phyloP scores from a whole-genome alignment of 768 basidiomycete genomes.

The Russula sp. region DNA sequence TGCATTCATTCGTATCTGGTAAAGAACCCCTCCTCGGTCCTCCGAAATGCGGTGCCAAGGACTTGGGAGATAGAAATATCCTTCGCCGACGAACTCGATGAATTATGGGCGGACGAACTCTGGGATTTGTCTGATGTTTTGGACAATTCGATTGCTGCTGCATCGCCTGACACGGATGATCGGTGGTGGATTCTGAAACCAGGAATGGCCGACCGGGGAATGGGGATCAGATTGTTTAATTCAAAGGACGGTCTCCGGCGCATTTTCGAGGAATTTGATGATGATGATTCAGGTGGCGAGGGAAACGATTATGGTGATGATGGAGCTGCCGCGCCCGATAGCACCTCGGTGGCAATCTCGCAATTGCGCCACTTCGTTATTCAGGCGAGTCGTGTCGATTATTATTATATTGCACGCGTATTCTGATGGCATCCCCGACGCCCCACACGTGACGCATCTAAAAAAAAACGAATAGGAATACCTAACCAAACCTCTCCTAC shows the following conservation, averaged over 20 bases:
- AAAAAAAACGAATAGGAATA: constrained; percentile 64
- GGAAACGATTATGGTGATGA: constrained; percentile 30
- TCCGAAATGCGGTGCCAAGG: constrained; percentile 57
- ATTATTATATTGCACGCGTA: constrained; percentile 11
- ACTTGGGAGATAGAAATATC: constrained; percentile 86
- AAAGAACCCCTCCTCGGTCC: constrained; percentile 61
- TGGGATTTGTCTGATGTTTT: constrained; percentile 77
- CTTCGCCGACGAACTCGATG: constrained; percentile 92
- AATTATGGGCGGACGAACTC: constrained; percentile 88
- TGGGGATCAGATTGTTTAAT: constrained; percentile 90
- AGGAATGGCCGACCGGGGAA: constrained; percentile 94
- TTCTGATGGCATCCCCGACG: constrained; percentile 4
- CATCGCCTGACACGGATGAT: constrained; percentile 18
- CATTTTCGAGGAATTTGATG: constrained; percentile 83
- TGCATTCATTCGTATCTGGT: constrained; percentile 66
- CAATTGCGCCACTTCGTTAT: constrained; percentile 95
- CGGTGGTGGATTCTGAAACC: constrained; percentile 97
- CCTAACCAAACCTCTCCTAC: constrained; percentile 66
- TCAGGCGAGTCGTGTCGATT: constrained; percentile 59
- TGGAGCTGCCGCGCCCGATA: constrained; percentile 33
- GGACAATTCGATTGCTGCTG: constrained; percentile 34
- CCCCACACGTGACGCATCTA: neutral
- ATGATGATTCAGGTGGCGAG: constrained; percentile 46
- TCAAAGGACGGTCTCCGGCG: constrained; percentile 63
- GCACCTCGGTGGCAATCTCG: constrained; percentile 68